Evolutionary conservation across 345 rosid genomes (phyloP), one percentile per base, ranked within the genome.

Genomic region (Eucalyptus decipiens): DNA sequence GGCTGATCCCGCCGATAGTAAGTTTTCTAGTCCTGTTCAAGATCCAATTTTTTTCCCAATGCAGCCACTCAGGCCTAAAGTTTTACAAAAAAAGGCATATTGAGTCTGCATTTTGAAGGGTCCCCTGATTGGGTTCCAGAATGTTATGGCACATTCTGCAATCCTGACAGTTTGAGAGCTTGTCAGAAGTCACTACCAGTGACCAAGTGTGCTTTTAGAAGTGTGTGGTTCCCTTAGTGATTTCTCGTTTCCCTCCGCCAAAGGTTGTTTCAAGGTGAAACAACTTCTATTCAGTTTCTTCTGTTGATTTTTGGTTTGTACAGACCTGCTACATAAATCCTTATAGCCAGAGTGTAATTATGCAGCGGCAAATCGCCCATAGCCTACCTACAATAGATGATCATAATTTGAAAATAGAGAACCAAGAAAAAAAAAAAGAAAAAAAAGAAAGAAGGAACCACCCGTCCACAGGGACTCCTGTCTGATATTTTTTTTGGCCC

Each of bases 51-150:
- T 89, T 87, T 50, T 90, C 89, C 95, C 92, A 85, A 92, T 95
- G 97, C 99, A 95, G 97, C 94, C 94, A 93, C 91, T 93, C 91
- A 91, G 91, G 97, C 98, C 97, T 94, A 91, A 92, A 94, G 92
- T 96, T 97, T 97, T 95, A 92, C 43, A 18, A 92, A 89, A 93
- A 88, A 91, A 91, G 97, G 96, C 95, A 90, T 92, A 89, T 88
- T 91, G 91, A 90, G 96, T 86, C 90, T 89, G 90, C 90, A 86
- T 15, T 32, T 28, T 93, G 93, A 95, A 94, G 97, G 98, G 94
- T 91, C 92, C 95, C 94, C 51, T 88, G 81, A 88, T 80, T 88
- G 86, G 85, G 83, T 89, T 92, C 94, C 93, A 91, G 97, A 94
- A 91, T 97, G 95, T 91, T 89, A 93, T 47, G 96, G 97, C 90